Conservation (phyloP, 495 filamentous ascomycete genomes). For the Hypoxylon perforatum region DNA sequence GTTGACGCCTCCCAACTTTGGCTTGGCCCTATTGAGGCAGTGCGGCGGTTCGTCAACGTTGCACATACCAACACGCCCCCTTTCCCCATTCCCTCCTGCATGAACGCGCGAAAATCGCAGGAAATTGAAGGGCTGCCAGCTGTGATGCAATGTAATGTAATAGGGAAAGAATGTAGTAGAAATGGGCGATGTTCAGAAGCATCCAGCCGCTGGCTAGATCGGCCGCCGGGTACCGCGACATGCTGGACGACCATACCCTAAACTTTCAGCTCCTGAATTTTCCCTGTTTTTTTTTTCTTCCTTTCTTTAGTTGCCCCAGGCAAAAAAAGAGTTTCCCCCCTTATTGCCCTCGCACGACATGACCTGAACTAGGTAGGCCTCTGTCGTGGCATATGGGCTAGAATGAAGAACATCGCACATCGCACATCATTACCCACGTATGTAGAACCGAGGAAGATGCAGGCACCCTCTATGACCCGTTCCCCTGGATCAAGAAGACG, state of each 20-base stretch:
- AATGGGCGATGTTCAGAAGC: conserved; percentile 30
- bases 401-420: conserved; percentile 5
- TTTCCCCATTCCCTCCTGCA: conserved; percentile 9
- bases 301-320: too few relatives aligned
- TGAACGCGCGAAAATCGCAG: conserved; percentile 25
- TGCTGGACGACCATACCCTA: conserved; percentile 30
- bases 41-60: conserved; percentile 24
- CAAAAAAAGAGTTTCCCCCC: too few relatives aligned
- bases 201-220: conserved; percentile 38
- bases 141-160: too few relatives aligned
- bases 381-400: conserved; percentile 20
- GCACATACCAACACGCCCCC: conserved; percentile 17
- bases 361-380: conserved; percentile 2
- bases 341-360: conserved; percentile 32
- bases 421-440: conserved; percentile 18
- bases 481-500: conserved; percentile 23
- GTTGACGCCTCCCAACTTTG: conserved; percentile 17
- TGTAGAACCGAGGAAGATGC: conserved; percentile 26
- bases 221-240: conserved; percentile 37
- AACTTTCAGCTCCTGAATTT: conserved; percentile 15
- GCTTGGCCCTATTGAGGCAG: conserved; percentile 21
- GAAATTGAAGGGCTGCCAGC: conserved; percentile 38
- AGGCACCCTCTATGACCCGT: conserved; percentile 18
- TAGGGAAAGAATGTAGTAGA: too few relatives aligned
- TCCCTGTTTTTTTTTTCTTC: conserved; percentile 35